A percentile compares a stretch with the other conserved stretches of the same genome.
phyloP scores from a whole-genome alignment of 1,139 yeast genomes.

The Nakaseomyces uthaithaninus region DNA sequence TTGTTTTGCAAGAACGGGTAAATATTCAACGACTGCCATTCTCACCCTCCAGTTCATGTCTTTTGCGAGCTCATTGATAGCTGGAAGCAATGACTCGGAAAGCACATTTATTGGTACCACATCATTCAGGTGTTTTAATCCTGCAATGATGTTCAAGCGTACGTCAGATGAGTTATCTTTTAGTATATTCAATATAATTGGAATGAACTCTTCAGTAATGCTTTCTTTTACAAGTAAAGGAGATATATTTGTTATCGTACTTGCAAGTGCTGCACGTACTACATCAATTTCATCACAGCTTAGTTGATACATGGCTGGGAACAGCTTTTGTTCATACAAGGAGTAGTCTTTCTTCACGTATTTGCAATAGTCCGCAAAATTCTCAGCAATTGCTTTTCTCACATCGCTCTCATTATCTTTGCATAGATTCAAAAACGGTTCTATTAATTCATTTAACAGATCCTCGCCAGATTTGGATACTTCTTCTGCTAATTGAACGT shows the following conservation, averaged over 20 bases:
- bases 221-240: slow-evolving; percentile 79
- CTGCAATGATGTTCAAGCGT: slow-evolving; percentile 85
- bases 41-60: slow-evolving; percentile 98
- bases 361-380: slow-evolving; percentile 71
- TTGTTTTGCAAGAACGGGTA: slow-evolving; percentile 93
- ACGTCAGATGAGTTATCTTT: slow-evolving; percentile 97
- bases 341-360: slow-evolving; percentile 38
- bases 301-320: slow-evolving; percentile 77
- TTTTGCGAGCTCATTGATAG: slow-evolving; percentile 91
- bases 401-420: slow-evolving; percentile 96
- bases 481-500: slow-evolving; percentile 62
- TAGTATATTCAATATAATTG: slow-evolving; percentile 85
- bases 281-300: slow-evolving; percentile 88
- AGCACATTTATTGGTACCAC: slow-evolving; percentile 87
- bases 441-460: slow-evolving; percentile 52
- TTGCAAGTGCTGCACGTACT: slow-evolving; percentile 88
- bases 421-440: slow-evolving; percentile 60
- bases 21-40: slow-evolving; percentile 92
- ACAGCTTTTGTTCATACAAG: slow-evolving; percentile 56
- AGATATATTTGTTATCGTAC: slow-evolving; percentile 78
- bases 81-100: slow-evolving; percentile 84
- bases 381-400: slow-evolving; percentile 87
- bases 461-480: slow-evolving; percentile 38
- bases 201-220: slow-evolving; percentile 75
- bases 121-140: slow-evolving; percentile 83